Conservation (phyloP, 495 filamentous ascomycete genomes). For the Penicillium desertorum region DNA sequence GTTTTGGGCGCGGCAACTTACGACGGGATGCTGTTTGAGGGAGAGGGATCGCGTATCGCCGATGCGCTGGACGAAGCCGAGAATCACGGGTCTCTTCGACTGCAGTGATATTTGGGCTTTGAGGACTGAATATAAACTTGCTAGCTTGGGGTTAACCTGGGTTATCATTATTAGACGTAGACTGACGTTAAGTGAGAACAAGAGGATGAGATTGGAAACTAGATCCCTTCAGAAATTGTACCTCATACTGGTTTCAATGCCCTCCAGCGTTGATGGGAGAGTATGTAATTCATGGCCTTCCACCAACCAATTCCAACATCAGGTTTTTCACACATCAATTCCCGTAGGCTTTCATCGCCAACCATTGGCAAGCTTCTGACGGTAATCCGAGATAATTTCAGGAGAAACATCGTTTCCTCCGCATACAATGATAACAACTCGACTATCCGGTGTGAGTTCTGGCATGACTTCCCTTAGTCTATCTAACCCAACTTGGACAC, state of each 20-base stretch:
- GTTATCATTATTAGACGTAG: background rate
- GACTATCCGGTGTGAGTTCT: constrained; percentile 53
- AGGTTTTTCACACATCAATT: background rate
- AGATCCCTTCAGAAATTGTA: too few species aligned
- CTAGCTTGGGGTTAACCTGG: background rate
- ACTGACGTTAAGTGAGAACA: background rate
- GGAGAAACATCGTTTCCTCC: constrained; percentile 72
- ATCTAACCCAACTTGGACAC: constrained; percentile 50
- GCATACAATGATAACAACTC: constrained; percentile 81
- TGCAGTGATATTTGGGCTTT: constrained; percentile 20
- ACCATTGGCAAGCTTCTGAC: constrained; percentile 37
- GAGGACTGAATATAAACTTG: background rate
- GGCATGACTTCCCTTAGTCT: constrained; percentile 58
- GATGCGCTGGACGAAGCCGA: constrained; percentile 33
- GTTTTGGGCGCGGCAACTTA: constrained; percentile 32
- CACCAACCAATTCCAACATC: too few species aligned
- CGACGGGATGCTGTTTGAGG: constrained; percentile 34
- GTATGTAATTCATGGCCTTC: too few species aligned
- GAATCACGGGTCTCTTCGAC: constrained; percentile 27
- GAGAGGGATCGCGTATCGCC: constrained; percentile 34
- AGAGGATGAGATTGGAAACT: background rate
- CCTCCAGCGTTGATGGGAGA: too few species aligned
- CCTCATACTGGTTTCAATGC: too few species aligned
- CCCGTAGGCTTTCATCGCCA: constrained; percentile 24
- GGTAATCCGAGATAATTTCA: constrained; percentile 64